Evolutionary conservation across 1,284 basidiomycete genomes (phyloP).

Genomic region (Moesziomyces sp.): DNA sequence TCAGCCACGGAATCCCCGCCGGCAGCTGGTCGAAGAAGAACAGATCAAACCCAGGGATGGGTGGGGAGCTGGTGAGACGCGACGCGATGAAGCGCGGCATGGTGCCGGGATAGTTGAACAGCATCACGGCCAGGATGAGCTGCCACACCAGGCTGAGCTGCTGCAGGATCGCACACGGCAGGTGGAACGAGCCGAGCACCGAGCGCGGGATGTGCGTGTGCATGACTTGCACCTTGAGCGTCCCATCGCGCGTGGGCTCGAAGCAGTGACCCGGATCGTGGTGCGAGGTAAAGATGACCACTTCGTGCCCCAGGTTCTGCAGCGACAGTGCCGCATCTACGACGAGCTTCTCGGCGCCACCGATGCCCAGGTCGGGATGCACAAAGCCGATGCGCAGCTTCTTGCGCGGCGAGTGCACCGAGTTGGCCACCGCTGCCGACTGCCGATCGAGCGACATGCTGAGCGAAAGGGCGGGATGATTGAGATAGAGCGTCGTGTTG

Average conservation of each 20-base stretch:
- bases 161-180: slow-evolving; percentile 86
- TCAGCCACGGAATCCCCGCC: slow-evolving; percentile 85
- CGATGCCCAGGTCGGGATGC: slow-evolving; percentile 94
- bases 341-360: slow-evolving; percentile 94
- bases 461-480: not conserved
- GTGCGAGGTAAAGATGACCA: slow-evolving; percentile 93
- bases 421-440: slow-evolving; percentile 45
- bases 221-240: slow-evolving; percentile 82
- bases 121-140: slow-evolving; percentile 51
- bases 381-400: slow-evolving; percentile 79
- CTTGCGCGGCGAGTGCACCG: slow-evolving; percentile 43
- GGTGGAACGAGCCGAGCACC: slow-evolving; percentile 81
- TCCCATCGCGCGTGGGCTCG: slow-evolving; percentile 70
- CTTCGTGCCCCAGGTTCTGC: slow-evolving; percentile 83
- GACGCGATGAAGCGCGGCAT: slow-evolving; percentile 55
- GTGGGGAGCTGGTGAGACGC: slow-evolving; percentile 65
- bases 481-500: not conserved
- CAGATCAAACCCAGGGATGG: slow-evolving; percentile 73
- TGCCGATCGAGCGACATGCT: slow-evolving; percentile 35
- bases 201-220: slow-evolving; percentile 81
- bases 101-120: slow-evolving; percentile 66
- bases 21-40: slow-evolving; percentile 95
- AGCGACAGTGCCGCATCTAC: slow-evolving; percentile 94
- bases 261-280: slow-evolving; percentile 76
- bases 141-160: slow-evolving; percentile 78